Base-by-base conservation (phyloP, 2,329 filamentous ascomycete genomes). In the Trichoderma afroharzianum region DNA sequence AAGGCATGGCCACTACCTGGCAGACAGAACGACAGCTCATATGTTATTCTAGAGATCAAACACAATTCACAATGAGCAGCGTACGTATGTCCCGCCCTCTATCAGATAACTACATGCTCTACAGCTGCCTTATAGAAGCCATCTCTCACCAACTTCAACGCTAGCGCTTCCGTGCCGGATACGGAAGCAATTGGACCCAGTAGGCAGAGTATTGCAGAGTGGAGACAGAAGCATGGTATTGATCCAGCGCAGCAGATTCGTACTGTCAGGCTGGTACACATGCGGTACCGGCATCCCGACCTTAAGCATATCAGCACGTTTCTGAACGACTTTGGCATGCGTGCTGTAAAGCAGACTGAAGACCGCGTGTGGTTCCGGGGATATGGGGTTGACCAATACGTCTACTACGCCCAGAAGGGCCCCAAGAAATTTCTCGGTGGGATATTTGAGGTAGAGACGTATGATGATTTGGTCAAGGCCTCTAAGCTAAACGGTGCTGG, bases 221-320 rank as follows among this genome's bases (percentile, higher is more conserved):
- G 72, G 64, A 63, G 59, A 28, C 55, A 33, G 24, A 55, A 43
- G 30, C 39, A 57, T 26, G 39, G 58, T 26, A 71, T 73, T 33
- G 63, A 73, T 62, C 21, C 57, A 7, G 33, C 30, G 1, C 61
- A 71, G 21, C 70, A 71, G 21, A 73, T 74, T 47, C 39, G 59
- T 9, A 33, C 72, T 2, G 64, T 67, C 28, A 71, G 68, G 57
- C 64, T 73, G 6, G 63, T 72, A 15, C 71, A 73, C 33, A 68
- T 73, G 33, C 55, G 72, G 15, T 74, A 74, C 63, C 72, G 73
- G 28, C 73, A 74, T 50, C 72, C 68, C 6, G 72, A 74, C 62
- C 57, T 73, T 28, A 55, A 28, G 50, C 18, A 14, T 2, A 55
- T 55, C 50, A 28, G 50, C 50, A 28, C n/a, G 58, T 39, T 73